Conservation (phyloP, 2,329 filamentous ascomycete species). For the Verticillium longisporum region DNA sequence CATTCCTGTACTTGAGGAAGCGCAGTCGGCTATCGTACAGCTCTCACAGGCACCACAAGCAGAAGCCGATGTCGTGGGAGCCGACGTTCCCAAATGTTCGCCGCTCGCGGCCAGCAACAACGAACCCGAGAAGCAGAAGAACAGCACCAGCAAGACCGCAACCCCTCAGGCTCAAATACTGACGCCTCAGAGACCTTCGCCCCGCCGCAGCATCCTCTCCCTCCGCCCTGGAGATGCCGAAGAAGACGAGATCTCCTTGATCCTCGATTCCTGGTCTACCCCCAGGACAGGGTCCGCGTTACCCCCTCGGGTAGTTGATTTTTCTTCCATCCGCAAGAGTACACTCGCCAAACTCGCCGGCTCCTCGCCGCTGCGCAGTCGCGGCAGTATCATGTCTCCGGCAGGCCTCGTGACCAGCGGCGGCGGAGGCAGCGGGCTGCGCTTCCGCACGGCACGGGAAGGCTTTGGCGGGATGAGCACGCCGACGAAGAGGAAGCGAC, state of each 20-base stretch:
- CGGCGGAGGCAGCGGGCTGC: not conserved
- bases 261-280: constrained; percentile 11
- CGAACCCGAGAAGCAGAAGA: not conserved
- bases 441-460: constrained; percentile 1
- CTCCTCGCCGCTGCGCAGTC: not conserved
- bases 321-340: not conserved
- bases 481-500: constrained; percentile 2
- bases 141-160: not conserved
- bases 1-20: not conserved
- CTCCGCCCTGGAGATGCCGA: constrained; percentile 28
- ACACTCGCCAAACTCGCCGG: not conserved
- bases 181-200: constrained; percentile 14
- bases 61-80: not conserved
- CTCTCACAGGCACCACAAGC: not conserved
- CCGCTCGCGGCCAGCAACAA: not conserved
- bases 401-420: not conserved
- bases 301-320: not conserved
- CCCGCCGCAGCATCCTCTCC: constrained; percentile 31
- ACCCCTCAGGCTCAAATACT: constrained; percentile 17
- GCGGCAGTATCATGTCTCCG: not conserved
- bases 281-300: not conserved
- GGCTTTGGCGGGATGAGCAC: constrained; percentile 2
- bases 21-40: not conserved
- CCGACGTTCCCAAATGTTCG: not conserved
- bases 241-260: constrained; percentile 31